Conservation (phyloP, 352 stramenopile genomes). For the Globisporangium paroecandrum region DNA sequence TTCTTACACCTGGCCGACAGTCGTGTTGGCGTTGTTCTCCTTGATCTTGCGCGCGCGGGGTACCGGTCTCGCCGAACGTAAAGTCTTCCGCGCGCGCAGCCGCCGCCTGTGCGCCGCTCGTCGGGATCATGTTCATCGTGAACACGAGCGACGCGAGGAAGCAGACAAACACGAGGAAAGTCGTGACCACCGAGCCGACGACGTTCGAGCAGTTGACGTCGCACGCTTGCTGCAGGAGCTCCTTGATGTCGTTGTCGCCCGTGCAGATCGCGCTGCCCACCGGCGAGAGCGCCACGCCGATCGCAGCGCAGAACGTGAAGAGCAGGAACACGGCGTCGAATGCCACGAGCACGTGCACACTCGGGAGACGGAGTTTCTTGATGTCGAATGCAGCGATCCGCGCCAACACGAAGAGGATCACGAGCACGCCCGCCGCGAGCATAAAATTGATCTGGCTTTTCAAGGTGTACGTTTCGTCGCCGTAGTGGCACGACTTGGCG, state of each 20-base stretch:
- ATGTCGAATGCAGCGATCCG: conserved; percentile 54
- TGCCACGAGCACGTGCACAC: conserved; percentile 28
- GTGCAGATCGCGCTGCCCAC: conserved; percentile 57
- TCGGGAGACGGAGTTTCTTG: conserved; percentile 47
- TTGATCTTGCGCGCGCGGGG: conserved; percentile 35
- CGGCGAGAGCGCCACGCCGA: conserved; percentile 49
- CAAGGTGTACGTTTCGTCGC: conserved; percentile 49
- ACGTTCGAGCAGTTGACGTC: conserved; percentile 64
- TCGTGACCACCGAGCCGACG: conserved; percentile 44
- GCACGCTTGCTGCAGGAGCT: conserved; percentile 55
- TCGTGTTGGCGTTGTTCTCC: conserved; percentile 14
- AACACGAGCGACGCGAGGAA: conserved; percentile 59
- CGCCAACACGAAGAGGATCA: conserved; percentile 30
- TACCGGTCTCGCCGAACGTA: conserved; percentile 40
- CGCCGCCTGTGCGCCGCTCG: conserved; percentile 3
- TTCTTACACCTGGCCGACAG: conserved; percentile 30
- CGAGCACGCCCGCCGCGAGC: conserved; percentile 35
- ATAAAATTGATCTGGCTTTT: conserved; percentile 58
- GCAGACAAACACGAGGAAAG: conserved; percentile 52
- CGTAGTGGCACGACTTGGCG: conserved; percentile 53
- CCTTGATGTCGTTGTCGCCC: conserved; percentile 39
- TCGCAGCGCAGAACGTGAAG: conserved; percentile 54
- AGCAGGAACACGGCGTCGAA: conserved; percentile 55
- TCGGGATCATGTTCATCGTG: conserved; percentile 36
- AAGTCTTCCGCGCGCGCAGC: conserved; percentile 35